A percentile compares a stretch with the other conserved stretches of the same genome.
Conservation (phyloP, 1,284 basidiomycete genomes). For the Xerocomus minutiporus region DNA sequence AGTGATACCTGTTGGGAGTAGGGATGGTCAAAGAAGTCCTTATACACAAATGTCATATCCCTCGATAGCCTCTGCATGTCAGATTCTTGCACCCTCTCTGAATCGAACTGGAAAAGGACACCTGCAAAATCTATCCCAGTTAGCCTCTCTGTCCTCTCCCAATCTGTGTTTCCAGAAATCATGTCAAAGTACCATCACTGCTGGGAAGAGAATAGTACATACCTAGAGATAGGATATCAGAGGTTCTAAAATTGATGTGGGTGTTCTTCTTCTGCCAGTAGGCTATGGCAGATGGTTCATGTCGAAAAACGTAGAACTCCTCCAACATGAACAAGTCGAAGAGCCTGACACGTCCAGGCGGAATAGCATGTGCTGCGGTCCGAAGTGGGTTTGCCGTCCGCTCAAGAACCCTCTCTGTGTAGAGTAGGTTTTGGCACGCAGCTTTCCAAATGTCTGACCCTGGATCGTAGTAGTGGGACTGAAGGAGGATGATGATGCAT, state of each 20-base stretch:
- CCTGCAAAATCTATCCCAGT: background rate
- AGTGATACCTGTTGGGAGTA: background rate
- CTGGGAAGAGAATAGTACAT: background rate
- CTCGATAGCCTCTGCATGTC: background rate
- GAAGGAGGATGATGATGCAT: too few relatives aligned
- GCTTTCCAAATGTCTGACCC: too few relatives aligned
- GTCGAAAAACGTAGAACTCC: too few relatives aligned
- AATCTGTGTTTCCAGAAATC: background rate
- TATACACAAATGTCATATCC: background rate
- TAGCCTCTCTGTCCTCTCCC: background rate
- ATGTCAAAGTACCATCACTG: background rate
- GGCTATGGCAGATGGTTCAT: too few relatives aligned
- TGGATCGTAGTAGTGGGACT: too few relatives aligned
- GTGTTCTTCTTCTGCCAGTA: too few relatives aligned
- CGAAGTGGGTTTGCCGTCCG: too few relatives aligned
- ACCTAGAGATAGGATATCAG: background rate
- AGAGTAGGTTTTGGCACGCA: too few relatives aligned
- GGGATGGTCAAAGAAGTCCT: background rate
- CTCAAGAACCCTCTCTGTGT: too few relatives aligned
- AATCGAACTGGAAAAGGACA: background rate
- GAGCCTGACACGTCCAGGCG: too few relatives aligned
- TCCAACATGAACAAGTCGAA: too few relatives aligned
- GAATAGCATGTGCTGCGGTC: too few relatives aligned
- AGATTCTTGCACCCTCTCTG: background rate
- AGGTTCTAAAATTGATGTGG: background rate